A percentile compares a stretch with the other conserved stretches of the same genome.
phyloP scores from a whole-genome alignment of 2,329 filamentous ascomycete species.

The Pseudogymnoascus sp. region DNA sequence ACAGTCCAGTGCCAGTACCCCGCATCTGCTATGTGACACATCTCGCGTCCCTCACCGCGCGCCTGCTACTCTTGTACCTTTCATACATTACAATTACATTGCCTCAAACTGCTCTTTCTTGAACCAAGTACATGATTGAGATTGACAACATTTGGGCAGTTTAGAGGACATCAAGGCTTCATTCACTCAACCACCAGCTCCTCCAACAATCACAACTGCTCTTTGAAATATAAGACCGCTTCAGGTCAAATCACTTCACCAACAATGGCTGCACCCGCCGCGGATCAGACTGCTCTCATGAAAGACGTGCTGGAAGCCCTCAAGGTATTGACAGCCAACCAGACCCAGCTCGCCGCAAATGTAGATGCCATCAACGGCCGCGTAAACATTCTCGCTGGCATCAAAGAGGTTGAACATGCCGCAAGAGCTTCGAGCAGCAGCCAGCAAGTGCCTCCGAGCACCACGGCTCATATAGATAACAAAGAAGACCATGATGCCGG shows the following conservation, averaged over 20 bases:
- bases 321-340: constrained; percentile 47
- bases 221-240: background rate
- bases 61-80: background rate
- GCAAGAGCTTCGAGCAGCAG: background rate
- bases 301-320: constrained; percentile 48
- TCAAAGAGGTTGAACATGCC: constrained; percentile 47
- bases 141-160: background rate
- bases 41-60: background rate
- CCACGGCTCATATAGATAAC: constrained; percentile 10
- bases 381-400: constrained; percentile 51
- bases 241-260: background rate
- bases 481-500: constrained; percentile 17
- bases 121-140: background rate
- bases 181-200: constrained; percentile 5
- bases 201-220: constrained; percentile 7
- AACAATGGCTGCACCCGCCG: constrained; percentile 19
- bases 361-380: constrained; percentile 54
- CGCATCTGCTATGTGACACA: background rate
- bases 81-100: background rate
- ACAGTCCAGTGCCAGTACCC: background rate
- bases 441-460: background rate
- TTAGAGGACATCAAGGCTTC: background rate
- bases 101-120: background rate
- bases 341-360: constrained; percentile 44
- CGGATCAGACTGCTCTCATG: constrained; percentile 31